These are phyloP conservation scores for Capillidium rhysosporum DNA, from an alignment of 371 early-diverging fungal genomes.

Conservation along the genomic window DNA sequence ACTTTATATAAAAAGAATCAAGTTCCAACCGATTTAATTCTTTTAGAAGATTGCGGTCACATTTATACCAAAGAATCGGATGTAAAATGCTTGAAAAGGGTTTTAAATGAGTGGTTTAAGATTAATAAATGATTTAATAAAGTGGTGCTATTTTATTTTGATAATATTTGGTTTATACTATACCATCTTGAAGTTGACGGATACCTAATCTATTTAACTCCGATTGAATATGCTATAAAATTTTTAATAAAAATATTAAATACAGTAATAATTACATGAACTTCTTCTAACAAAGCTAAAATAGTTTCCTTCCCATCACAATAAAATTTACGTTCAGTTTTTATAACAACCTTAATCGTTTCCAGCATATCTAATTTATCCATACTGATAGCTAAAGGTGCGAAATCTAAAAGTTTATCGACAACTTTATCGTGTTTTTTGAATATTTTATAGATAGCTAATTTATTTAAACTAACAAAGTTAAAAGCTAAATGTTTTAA, in stretches of 20 bases:
- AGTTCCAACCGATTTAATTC: no score
- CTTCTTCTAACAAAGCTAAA: slow-evolving; percentile 1
- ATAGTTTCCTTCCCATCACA: background rate
- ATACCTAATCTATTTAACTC: slow-evolving; percentile 1
- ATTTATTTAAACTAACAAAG: slow-evolving; percentile 6
- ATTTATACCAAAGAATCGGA: no score
- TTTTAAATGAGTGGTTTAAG: no score
- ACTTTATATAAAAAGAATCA: no score
- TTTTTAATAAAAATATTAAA: background rate
- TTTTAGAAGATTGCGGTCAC: no score
- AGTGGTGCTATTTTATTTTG: no score
- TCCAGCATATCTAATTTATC: background rate
- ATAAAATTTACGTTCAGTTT: slow-evolving; percentile 2
- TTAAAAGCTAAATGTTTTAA: slow-evolving; percentile 4
- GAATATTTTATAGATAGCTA: slow-evolving; percentile 7
- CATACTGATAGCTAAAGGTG: background rate
- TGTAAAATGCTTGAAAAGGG: no score
- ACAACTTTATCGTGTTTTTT: slow-evolving; percentile 8
- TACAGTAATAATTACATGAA: background rate
- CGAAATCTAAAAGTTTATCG: background rate
- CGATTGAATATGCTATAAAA: slow-evolving; percentile 4
- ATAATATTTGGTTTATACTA: background rate
- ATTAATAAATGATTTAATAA: no score
- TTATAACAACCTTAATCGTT: background rate
- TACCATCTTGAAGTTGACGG: background rate